Evolutionary conservation across 1,284 basidiomycete species (phyloP).

Genomic region (Agroathelia rolfsii): DNA sequence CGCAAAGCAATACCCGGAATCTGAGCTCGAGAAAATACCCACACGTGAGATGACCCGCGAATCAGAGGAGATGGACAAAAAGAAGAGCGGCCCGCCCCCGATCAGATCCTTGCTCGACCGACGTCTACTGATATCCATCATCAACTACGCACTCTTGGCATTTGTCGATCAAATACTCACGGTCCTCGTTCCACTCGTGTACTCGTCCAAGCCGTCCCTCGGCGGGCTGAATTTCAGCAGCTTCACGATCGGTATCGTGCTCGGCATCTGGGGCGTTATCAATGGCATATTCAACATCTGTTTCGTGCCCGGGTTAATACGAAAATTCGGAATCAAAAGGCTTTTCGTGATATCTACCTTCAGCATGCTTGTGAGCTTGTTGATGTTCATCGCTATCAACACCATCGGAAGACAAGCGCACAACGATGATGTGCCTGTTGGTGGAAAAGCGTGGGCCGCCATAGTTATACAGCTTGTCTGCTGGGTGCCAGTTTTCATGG

Average conservation of each 20-base stretch:
- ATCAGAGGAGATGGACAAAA: too few species aligned
- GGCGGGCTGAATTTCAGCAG: constrained; percentile 23
- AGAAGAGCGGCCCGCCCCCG: too few species aligned
- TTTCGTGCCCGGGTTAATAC: constrained; percentile 16
- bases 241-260: constrained; percentile 22
- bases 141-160: constrained; percentile 17
- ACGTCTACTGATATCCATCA: constrained; percentile 15
- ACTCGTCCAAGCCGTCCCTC: constrained; percentile 19
- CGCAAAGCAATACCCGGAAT: too few species aligned
- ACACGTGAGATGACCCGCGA: too few species aligned
- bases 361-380: constrained; percentile 11
- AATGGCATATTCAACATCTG: constrained; percentile 21
- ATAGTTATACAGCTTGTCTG: constrained; percentile 9
- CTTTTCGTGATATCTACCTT: constrained; percentile 14
- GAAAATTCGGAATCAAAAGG: constrained; percentile 17
- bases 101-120: constrained; percentile 12
- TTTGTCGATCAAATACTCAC: constrained; percentile 21
- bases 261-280: constrained; percentile 19
- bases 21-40: too few species aligned
- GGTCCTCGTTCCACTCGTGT: constrained; percentile 23
- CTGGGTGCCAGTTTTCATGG: too few species aligned
- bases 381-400: constrained; percentile 17
- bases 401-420: constrained; percentile 15
- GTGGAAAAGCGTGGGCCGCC: constrained; percentile 12
- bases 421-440: constrained; percentile 13